Conservation (phyloP, 331 rosid genomes). For the Rosa hybrid region DNA sequence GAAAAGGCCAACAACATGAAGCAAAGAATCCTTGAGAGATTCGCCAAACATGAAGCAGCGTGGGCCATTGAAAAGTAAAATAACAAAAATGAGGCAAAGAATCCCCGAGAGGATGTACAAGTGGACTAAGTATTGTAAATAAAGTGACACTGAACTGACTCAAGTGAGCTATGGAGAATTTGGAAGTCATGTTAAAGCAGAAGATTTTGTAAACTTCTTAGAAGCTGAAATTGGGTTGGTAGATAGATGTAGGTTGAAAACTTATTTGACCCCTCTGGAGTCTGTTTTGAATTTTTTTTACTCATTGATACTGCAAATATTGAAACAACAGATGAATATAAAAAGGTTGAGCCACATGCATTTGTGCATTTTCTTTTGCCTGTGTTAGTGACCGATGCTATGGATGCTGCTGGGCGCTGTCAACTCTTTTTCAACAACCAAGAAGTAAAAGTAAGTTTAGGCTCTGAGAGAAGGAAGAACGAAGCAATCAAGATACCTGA, state of each 20-base stretch:
- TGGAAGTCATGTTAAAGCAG: too few relatives aligned
- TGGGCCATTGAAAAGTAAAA: too few relatives aligned
- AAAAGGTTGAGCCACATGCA: slow-evolving; percentile 77
- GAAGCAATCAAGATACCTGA: slow-evolving; percentile 58
- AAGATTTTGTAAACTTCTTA: slow-evolving; percentile 38
- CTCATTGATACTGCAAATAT: slow-evolving; percentile 22
- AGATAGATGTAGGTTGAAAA: slow-evolving; percentile 76
- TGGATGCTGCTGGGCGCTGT: slow-evolving; percentile 55
- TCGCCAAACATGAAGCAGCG: too few relatives aligned
- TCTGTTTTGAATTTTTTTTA: slow-evolving; percentile 57
- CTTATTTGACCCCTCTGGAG: slow-evolving; percentile 81
- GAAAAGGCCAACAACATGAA: too few relatives aligned
- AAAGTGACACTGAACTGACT: too few relatives aligned
- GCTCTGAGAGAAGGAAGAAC: slow-evolving; percentile 76
- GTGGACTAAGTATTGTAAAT: too few relatives aligned
- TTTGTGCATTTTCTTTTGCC: slow-evolving; percentile 78
- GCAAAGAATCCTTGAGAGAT: too few relatives aligned
- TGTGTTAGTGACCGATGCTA: slow-evolving; percentile 43
- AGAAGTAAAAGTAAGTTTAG: slow-evolving; percentile 58
- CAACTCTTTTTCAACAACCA: slow-evolving; percentile 44
- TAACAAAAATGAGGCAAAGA: too few relatives aligned
- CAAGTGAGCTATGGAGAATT: too few relatives aligned
- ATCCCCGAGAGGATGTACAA: too few relatives aligned
- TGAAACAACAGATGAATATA: slow-evolving; percentile 37
- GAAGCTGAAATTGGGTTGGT: slow-evolving; percentile 68